Conservation (phyloP, 129 eudicot species). For the Tanacetum coccineum region DNA sequence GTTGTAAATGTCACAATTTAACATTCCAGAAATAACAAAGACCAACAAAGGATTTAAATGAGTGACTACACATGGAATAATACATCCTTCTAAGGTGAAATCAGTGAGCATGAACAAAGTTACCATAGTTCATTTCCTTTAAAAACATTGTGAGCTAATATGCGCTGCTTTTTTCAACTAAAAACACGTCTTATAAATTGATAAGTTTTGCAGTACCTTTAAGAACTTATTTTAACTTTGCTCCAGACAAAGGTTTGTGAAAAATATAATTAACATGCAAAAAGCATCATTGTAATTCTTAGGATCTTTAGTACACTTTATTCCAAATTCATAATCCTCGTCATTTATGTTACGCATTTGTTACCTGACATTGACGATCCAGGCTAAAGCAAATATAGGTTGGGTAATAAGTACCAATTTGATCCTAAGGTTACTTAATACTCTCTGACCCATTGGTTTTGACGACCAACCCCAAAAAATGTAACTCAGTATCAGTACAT, state of each 20-base stretch:
- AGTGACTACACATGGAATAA: too few relatives aligned
- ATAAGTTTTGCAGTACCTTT: too few relatives aligned
- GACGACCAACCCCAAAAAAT: neutral
- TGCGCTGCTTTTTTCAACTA: too few relatives aligned
- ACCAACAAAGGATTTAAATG: too few relatives aligned
- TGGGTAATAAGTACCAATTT: neutral
- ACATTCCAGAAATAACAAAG: neutral
- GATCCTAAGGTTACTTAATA: neutral
- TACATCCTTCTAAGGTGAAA: too few relatives aligned
- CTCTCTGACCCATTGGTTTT: neutral
- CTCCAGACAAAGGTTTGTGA: neutral
- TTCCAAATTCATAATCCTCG: neutral
- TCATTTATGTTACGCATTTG: neutral
- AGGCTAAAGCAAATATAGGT: neutral
- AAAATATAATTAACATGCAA: neutral
- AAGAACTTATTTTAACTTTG: too few relatives aligned
- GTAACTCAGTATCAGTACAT: neutral
- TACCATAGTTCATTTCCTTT: too few relatives aligned
- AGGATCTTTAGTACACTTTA: neutral
- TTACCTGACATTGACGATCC: neutral
- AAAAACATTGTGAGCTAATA: too few relatives aligned
- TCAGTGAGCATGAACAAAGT: too few relatives aligned
- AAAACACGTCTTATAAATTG: too few relatives aligned
- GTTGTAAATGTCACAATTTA: too few relatives aligned
- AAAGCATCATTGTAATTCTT: neutral